A percentile compares a stretch with the other conserved stretches of the same genome.
Conservation (phyloP, 306 rosid species). For the Pachyrhizus erosus region DNA sequence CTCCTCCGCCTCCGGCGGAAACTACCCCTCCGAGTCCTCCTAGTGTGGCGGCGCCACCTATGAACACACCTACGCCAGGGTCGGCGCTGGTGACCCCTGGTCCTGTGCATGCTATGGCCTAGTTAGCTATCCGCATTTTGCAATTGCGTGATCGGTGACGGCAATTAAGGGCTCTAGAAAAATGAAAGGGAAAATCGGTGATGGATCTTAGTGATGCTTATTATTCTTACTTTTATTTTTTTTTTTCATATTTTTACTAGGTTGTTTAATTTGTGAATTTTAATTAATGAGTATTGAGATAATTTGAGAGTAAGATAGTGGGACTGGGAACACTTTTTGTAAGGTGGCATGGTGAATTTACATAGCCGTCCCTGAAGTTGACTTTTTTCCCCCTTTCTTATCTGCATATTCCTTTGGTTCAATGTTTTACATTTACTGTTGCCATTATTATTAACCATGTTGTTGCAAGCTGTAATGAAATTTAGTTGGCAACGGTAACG, state of each 20-base stretch:
- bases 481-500: not conserved
- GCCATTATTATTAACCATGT: not conserved
- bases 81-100: conserved; percentile 54
- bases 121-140: conserved; percentile 35
- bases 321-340: not conserved
- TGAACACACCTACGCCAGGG: conserved; percentile 61
- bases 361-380: conserved; percentile 8
- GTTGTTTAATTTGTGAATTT: not conserved
- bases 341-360: conserved; percentile 25
- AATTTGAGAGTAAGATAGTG: too few relatives aligned
- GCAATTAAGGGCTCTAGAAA: not conserved
- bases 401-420: conserved; percentile 17
- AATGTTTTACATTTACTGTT: not conserved
- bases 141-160: conserved; percentile 17
- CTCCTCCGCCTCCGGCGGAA: conserved; percentile 45
- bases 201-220: conserved; percentile 38
- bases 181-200: not conserved
- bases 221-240: not conserved
- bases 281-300: not conserved
- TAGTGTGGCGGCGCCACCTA: conserved; percentile 59
- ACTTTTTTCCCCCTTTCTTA: not conserved
- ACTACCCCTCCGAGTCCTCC: conserved; percentile 34
- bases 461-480: not conserved
- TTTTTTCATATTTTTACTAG: not conserved
- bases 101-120: conserved; percentile 54